Percentiles rank a stretch among this genome's conserved stretches.
Evolutionary conservation across 2,329 filamentous ascomycete species (phyloP).

Genomic region (Chaetomiaceae sp.): DNA sequence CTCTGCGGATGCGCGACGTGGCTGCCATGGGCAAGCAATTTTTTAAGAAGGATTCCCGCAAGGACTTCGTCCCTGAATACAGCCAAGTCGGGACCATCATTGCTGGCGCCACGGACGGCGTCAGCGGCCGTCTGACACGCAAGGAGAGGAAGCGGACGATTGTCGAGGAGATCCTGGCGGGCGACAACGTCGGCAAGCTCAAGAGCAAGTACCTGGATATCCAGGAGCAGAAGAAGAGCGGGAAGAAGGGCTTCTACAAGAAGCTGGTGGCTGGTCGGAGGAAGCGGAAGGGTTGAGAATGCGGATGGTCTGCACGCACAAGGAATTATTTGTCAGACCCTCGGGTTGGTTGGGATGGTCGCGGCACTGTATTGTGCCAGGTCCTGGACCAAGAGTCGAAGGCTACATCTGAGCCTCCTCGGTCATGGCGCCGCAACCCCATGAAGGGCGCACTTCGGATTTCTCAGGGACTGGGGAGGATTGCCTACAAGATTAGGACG

Average conservation of each 20-base stretch:
- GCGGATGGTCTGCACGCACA: no score
- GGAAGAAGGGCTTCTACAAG: conserved; percentile 87
- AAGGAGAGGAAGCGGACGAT: conserved; percentile 86
- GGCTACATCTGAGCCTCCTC: not conserved
- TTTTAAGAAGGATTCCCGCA: conserved; percentile 81
- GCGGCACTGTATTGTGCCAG: no score
- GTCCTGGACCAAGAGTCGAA: not conserved
- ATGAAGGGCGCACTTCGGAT: not conserved
- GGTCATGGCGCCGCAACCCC: not conserved
- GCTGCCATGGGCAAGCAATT: conserved; percentile 77
- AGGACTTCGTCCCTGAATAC: conserved; percentile 69
- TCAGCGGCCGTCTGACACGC: conserved; percentile 73
- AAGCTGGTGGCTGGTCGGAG: conserved; percentile 54
- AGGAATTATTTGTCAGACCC: not conserved
- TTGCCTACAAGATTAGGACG: not conserved
- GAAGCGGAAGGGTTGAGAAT: conserved; percentile 26
- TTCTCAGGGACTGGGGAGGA: not conserved
- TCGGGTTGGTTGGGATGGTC: not conserved
- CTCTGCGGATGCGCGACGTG: conserved; percentile 83
- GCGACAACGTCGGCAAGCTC: conserved; percentile 66
- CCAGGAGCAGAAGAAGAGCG: conserved; percentile 75
- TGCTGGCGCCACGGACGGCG: conserved; percentile 84
- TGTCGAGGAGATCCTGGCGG: conserved; percentile 75
- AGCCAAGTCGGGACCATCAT: conserved; percentile 87
- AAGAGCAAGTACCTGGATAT: conserved; percentile 85